Evolutionary conservation across 331 rosid genomes (phyloP), one percentile per base, ranked within the genome.

Genomic region (Phaseolus coccineus): DNA sequence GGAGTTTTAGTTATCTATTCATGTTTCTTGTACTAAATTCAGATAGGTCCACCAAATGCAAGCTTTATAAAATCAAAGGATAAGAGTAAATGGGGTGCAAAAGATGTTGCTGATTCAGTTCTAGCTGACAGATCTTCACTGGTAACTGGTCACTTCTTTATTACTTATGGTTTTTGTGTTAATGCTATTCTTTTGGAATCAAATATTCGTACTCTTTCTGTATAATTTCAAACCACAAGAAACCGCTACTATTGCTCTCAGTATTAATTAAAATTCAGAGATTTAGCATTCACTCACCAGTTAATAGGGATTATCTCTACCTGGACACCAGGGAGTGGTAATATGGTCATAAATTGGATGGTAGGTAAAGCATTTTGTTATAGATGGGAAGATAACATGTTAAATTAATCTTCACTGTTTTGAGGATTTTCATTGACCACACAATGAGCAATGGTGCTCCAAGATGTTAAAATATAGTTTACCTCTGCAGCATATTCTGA

Each of bases 41-140:
- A 94, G 98, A 80, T 94, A 92, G 98, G 96, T 77, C 98, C 97
- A 27, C 98, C 97, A 47, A 94, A 90, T 92, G 74, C 91, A 69
- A 74, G 64, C 84, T 77, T 80, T 74, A 69, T 92, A 89, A 92
- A 92, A 83, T 79, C 94, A 31, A 85, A 37, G 56, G 97, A 96
- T 83, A 96, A 91, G 90, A 96, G 87, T 79, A 79, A 84, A 76
- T 96, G 99, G 99, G 82, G 84, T 69, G 96, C 98, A 28, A 96
- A 93, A 79, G 92, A 87, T 55, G 99, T 96, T 74, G 97, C 97
- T 73, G 98, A 96, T 83, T 96, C 98, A 70, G 99, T 93, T 77
- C 89, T 96, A 86, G 86, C 99, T 33, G 98, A 93, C 77, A 96
- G 93, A 83, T 87, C 98, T 48, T 93, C 99, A 44, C 69, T 96